phyloP scores from a whole-genome alignment of 2,329 filamentous ascomycete genomes.

The Graphium sp. region DNA sequence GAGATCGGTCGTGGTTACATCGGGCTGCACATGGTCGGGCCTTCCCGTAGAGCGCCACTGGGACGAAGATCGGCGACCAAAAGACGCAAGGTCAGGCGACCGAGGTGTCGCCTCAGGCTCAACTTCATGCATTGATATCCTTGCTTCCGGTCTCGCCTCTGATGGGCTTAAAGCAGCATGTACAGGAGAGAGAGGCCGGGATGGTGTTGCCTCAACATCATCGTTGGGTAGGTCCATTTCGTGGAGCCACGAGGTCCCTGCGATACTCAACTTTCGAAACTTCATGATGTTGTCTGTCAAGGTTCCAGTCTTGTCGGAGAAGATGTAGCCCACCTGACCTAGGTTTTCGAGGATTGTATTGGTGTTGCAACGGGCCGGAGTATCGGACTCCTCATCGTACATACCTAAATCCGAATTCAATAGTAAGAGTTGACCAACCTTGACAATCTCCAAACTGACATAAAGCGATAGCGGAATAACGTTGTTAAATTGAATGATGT shows the following conservation, averaged over 20 bases:
- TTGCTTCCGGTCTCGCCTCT: neutral
- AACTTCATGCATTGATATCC: slow-evolving; percentile 2
- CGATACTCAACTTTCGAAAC: slow-evolving; percentile 82
- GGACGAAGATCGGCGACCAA: slow-evolving; percentile 25
- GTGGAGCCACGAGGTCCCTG: slow-evolving; percentile 78
- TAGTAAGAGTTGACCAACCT: slow-evolving; percentile 62
- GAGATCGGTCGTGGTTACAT: slow-evolving; percentile 54
- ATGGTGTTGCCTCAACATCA: slow-evolving; percentile 3
- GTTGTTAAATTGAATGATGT: slow-evolving; percentile 94
- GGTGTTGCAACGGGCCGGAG: slow-evolving; percentile 76
- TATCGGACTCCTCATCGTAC: slow-evolving; percentile 75
- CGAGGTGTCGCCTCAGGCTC: neutral
- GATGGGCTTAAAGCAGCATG: too few relatives aligned
- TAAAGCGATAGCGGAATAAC: slow-evolving; percentile 85
- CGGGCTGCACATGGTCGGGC: slow-evolving; percentile 32
- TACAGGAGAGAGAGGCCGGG: too few relatives aligned
- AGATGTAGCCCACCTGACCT: slow-evolving; percentile 77
- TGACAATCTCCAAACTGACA: slow-evolving; percentile 77
- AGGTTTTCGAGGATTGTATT: slow-evolving; percentile 92
- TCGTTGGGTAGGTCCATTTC: slow-evolving; percentile 46
- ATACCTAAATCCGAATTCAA: slow-evolving; percentile 72
- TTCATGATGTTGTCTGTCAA: slow-evolving; percentile 93
- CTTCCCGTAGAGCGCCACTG: slow-evolving; percentile 30
- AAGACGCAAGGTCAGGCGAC: slow-evolving; percentile 13
- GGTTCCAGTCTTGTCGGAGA: slow-evolving; percentile 90